Base-by-base conservation (phyloP, 2,329 filamentous ascomycete genomes). In the Blastomyces gilchristii region DNA sequence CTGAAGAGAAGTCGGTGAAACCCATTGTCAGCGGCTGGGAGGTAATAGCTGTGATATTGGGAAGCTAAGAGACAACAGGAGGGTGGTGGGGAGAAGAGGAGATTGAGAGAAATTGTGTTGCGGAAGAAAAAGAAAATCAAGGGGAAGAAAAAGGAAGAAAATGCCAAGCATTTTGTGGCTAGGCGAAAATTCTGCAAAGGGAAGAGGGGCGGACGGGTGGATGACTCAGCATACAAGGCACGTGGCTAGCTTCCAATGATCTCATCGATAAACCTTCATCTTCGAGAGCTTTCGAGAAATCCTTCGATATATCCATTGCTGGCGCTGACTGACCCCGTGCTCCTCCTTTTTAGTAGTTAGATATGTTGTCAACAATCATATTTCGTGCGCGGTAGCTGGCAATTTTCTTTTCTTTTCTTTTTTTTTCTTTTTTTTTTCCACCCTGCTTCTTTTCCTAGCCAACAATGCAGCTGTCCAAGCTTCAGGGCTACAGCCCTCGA, bases 1-100 rank as follows among this genome's bases (percentile, higher is more conserved):
- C 84, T 75, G 82, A 82, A 69, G 83, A 77, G 69, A 87, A 80
- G 75, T 87, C 85, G 72, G 82, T 82, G 82, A 87, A 87, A 78
- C 85, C 85, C 85, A 87, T 87, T 73, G 70, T 76, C 73, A 74
- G 70, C 61, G 60, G 61, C 61, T 63, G 62, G 62, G 67, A 63
- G 67, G 64, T 59, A 62, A 61, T 65, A 62, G 63, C 11, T 50
- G 22, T 50, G 61, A 64, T 62, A 67, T 45, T 65, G 65, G 52
- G 65, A 66, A 61, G 64, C 62, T 59, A 65, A 63, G 64, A 61
- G 67, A 68, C 64, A 64, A 62, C 66, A 68, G 67, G 68, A 66
- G 68, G 67, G 37, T 39, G 43, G 43, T 52, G 49, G 28, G 31
- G 31, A 37, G 56, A 41, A 25, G 41, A 57, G 47, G 45, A 58